Evolutionary conservation across 1,284 basidiomycete species (phyloP).

Genomic region (Pulveroboletus sp.): DNA sequence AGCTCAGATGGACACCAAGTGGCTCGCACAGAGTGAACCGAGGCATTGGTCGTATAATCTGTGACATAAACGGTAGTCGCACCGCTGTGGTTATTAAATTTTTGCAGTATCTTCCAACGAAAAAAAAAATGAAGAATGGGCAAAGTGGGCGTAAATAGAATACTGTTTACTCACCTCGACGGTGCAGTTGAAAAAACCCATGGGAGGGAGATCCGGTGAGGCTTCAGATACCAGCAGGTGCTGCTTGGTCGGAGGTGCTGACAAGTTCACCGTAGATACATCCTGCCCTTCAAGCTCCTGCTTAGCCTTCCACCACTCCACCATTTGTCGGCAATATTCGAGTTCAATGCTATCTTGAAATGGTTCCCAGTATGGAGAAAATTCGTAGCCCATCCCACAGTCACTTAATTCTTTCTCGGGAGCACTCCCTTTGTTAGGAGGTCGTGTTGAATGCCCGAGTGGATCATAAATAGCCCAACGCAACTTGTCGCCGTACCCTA

Average conservation of each 20-base stretch:
- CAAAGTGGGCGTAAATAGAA: neutral
- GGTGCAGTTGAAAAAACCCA: conserved; percentile 64
- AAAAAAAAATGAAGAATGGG: neutral
- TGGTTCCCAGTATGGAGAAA: conserved; percentile 34
- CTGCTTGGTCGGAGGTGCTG: conserved; percentile 20
- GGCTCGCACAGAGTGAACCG: conserved; percentile 31
- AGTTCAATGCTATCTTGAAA: conserved; percentile 27
- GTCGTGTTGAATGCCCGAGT: conserved; percentile 11
- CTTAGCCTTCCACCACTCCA: conserved; percentile 54
- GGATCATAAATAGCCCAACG: conserved; percentile 34
- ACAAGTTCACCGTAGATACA: conserved; percentile 15
- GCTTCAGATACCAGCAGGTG: conserved; percentile 54
- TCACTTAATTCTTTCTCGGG: conserved; percentile 25
- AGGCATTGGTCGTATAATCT: conserved; percentile 54
- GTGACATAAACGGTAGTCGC: conserved; percentile 59
- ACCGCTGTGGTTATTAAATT: conserved; percentile 34
- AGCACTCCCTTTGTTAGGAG: conserved; percentile 23
- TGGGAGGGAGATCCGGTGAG: conserved; percentile 40
- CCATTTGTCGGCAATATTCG: conserved; percentile 36
- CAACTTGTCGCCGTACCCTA: conserved; percentile 39
- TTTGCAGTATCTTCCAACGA: conserved; percentile 44
- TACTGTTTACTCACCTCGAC: conserved; percentile 47
- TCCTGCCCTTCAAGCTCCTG: conserved; percentile 13
- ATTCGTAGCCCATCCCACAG: conserved; percentile 28
- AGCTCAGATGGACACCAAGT: conserved; percentile 48